Conservation (phyloP, 2,329 filamentous ascomycete species). For the Clonostachys solani region DNA sequence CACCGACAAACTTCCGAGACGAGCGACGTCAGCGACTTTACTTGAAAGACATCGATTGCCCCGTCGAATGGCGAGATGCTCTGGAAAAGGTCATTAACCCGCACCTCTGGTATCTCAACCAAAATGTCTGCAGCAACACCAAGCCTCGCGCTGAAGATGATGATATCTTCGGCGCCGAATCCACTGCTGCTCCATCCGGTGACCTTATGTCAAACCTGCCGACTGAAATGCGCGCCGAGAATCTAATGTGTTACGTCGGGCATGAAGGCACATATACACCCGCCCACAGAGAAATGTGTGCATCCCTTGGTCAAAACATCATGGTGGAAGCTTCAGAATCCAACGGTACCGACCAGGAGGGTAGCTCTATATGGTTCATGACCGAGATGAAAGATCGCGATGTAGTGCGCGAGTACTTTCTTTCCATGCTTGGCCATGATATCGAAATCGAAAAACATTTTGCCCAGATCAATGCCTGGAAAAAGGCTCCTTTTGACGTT, state of each 20-base stretch:
- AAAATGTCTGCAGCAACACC: conserved; percentile 48
- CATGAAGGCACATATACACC: conserved; percentile 97
- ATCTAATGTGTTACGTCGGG: conserved; percentile 97
- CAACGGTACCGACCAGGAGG: conserved; percentile 68
- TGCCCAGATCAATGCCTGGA: conserved; percentile 93
- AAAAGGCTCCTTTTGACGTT: conserved; percentile 86
- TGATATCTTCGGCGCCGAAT: conserved; percentile 40
- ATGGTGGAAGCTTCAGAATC: conserved; percentile 83
- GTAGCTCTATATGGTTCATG: conserved; percentile 98
- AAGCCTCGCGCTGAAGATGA: conserved; percentile 19
- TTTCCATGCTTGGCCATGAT: conserved; percentile 89
- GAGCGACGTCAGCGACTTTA: conserved; percentile 83
- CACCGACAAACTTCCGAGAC: conserved; percentile 69
- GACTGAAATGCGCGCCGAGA: conserved; percentile 83
- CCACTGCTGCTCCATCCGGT: conserved; percentile 67
- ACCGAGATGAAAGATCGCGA: conserved; percentile 91
- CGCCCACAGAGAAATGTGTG: conserved; percentile 96
- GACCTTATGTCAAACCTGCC: conserved; percentile 95
- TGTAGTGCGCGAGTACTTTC: conserved; percentile 87
- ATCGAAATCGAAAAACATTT: conserved; percentile 97
- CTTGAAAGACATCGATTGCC: conserved; percentile 95
- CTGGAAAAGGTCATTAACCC: conserved; percentile 75
- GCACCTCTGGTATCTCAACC: conserved; percentile 86
- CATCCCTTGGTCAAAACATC: conserved; percentile 91
- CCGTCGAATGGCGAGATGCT: conserved; percentile 77